Evolutionary conservation across 768 basidiomycete genomes (phyloP), one percentile per base, ranked within the genome.

Genomic region (Mycena venus): DNA sequence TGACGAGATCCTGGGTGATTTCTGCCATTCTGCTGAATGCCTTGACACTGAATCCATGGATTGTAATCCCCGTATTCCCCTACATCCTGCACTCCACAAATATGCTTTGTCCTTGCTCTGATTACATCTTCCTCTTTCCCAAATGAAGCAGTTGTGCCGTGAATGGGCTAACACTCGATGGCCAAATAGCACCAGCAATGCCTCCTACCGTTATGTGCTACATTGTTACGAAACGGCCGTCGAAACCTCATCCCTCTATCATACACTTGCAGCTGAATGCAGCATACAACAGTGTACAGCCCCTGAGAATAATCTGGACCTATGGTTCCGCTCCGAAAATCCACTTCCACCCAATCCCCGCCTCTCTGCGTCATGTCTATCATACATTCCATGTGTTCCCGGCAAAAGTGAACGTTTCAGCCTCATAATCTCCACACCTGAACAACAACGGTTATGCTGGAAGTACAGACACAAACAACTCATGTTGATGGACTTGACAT

Each of bases 401-500:
- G 42, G 31, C 21, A 19, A 49, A 12, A 21, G 12, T 29, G 44
- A 64, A 8, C 63, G 63, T 2, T 64, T 49, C 47, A 31, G 29
- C 3, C 19, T 64, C 44, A 51, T 49, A 17, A 9, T 56, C 2
- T 21, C 19, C 2, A 32, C 55, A 10, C 75, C 77, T 0, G 74
- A 78, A 25, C 75, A 74, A 75, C 36, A 53, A 27, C 23, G 29
- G 6, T 66, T 66, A 8, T 77, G 78, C 17, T 81, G 80, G 79
- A 70, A 78, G 42, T 81, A 72, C 75, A 79, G 78, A 15, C 81
- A 82, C 62, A 69, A 77, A 29, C 38, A 68, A 42, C 79, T 75
- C 29, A 51, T 79, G 47, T 42, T 81, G 23, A 73, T 81, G 73
- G 79, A 82, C 68, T 40, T 77, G n/a, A 82, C 81, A 3, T 81